Conservation (phyloP, 1,139 yeast species). For the Pichia norvegensis region DNA sequence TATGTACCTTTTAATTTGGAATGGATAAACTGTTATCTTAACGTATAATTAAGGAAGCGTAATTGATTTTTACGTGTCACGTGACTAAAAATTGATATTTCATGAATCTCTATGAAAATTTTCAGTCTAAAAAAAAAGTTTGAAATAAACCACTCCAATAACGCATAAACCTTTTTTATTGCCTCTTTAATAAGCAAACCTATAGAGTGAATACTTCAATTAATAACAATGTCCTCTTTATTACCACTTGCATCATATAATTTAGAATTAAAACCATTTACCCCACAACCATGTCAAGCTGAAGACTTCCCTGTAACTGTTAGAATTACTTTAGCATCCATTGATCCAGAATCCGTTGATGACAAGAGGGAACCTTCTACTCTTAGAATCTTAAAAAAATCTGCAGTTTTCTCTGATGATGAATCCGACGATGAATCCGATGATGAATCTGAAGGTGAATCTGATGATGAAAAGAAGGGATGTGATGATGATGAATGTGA, state of each 20-base stretch:
- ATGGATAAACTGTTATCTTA: not conserved
- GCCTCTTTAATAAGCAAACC: not conserved
- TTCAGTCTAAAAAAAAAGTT: not conserved
- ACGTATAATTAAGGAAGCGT: not conserved
- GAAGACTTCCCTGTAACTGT: constrained; percentile 83
- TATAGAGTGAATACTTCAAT: not conserved
- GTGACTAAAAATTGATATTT: not conserved
- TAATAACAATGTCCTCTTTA: constrained; percentile 49
- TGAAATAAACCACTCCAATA: not conserved
- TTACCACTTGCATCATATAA: constrained; percentile 82
- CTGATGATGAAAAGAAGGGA: constrained; percentile 28
- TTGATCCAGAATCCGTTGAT: constrained; percentile 78
- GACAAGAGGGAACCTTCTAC: constrained; percentile 83
- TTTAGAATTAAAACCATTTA: constrained; percentile 77
- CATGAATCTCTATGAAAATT: not conserved
- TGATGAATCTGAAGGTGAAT: constrained; percentile 41
- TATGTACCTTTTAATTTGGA: not conserved
- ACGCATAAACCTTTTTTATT: not conserved
- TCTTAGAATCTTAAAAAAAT: constrained; percentile 74
- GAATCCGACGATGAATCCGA: constrained; percentile 43
- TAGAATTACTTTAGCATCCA: constrained; percentile 89
- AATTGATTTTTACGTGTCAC: not conserved
- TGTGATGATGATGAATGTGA: constrained; percentile 20
- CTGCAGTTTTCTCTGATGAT: constrained; percentile 44
- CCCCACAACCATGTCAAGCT: constrained; percentile 79